Conservation (phyloP, 352 stramenopile species). For the Pythium monospermum region DNA sequence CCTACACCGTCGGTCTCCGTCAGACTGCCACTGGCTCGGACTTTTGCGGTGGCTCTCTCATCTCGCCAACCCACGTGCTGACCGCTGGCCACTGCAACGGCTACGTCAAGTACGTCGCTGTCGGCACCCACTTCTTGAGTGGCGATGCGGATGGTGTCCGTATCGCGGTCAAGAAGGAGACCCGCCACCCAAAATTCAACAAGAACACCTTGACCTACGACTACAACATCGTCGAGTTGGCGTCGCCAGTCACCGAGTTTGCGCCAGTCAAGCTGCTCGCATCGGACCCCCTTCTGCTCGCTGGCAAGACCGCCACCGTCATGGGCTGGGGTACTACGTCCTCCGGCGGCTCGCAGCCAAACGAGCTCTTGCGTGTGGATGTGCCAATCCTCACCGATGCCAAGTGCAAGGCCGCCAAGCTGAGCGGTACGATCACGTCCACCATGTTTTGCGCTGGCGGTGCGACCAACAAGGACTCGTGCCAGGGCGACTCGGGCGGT, state of each 20-base stretch:
- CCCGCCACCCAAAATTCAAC: background rate
- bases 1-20: slow-evolving; percentile 40
- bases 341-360: background rate
- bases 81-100: slow-evolving; percentile 11
- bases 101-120: slow-evolving; percentile 21
- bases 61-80: slow-evolving; percentile 17
- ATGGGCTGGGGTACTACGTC: background rate
- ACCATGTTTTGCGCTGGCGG: slow-evolving; percentile 50
- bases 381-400: background rate
- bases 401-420: background rate
- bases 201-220: slow-evolving; percentile 14
- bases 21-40: slow-evolving; percentile 20
- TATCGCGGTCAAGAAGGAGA: background rate
- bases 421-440: background rate
- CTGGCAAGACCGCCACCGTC: background rate
- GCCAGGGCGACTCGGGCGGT: slow-evolving; percentile 10
- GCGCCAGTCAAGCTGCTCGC: slow-evolving; percentile 3
- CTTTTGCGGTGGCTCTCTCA: slow-evolving; percentile 14
- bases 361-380: background rate
- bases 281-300: background rate
- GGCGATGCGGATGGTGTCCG: background rate
- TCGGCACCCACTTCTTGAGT: background rate
- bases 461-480: slow-evolving; percentile 6
- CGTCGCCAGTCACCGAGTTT: background rate
- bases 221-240: slow-evolving; percentile 43